Conservation (phyloP, 805 yeast genomes). For the Barnettozyma populi region DNA sequence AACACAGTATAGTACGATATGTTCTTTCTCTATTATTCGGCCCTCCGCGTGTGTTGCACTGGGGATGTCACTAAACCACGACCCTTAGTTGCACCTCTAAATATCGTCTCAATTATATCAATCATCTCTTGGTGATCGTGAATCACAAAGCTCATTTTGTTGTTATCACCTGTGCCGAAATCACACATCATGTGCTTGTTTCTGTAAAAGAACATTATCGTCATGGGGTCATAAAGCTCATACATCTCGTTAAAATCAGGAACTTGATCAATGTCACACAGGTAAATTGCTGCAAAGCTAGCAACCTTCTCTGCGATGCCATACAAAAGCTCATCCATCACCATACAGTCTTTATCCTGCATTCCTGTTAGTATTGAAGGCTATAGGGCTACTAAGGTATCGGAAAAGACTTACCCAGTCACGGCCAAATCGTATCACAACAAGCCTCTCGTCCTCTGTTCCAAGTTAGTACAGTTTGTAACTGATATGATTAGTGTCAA, state of each 20-base stretch:
- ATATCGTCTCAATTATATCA: conserved; percentile 84
- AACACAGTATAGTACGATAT: not conserved
- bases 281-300: conserved; percentile 82
- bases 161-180: conserved; percentile 96
- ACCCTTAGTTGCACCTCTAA: conserved; percentile 88
- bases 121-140: conserved; percentile 84
- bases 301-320: conserved; percentile 76
- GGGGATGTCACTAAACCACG: conserved; percentile 89
- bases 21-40: not conserved
- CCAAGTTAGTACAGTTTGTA: not conserved
- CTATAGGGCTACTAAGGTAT: not conserved
- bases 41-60: conserved; percentile 23
- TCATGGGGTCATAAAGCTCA: conserved; percentile 83
- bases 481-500: not conserved
- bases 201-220: conserved; percentile 88
- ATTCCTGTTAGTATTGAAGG: not conserved
- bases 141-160: conserved; percentile 78
- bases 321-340: conserved; percentile 83
- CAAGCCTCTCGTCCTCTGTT: conserved; percentile 76
- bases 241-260: conserved; percentile 89
- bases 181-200: conserved; percentile 98
- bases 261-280: conserved; percentile 85
- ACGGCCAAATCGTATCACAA: conserved; percentile 83
- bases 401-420: conserved; percentile 35
- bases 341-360: conserved; percentile 67